A percentile compares a stretch with the other conserved stretches of the same genome.
These are phyloP conservation scores for Aspergillus alliaceus DNA, from an alignment of 2,329 filamentous ascomycete genomes.

Conservation along the genomic window DNA sequence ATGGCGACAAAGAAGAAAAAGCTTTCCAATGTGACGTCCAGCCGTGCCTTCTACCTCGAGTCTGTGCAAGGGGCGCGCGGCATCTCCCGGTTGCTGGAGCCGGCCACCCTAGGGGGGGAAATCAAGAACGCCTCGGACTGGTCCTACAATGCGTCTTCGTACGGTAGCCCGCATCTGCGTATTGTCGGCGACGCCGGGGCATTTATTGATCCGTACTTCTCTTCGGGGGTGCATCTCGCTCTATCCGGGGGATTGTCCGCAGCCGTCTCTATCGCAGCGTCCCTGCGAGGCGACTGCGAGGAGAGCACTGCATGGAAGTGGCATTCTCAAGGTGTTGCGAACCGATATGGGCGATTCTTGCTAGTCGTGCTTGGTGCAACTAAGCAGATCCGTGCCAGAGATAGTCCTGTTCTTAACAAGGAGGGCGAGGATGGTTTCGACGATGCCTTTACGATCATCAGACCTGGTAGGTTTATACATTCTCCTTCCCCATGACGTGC, in stretches of 20 bases:
- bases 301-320: not conserved
- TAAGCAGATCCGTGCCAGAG: not conserved
- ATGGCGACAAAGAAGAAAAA: not conserved
- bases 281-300: not conserved
- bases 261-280: not conserved
- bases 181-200: not conserved
- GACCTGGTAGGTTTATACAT: not conserved
- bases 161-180: not conserved
- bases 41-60: not conserved
- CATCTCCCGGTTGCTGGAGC: not conserved
- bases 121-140: not conserved
- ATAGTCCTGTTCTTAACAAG: not conserved
- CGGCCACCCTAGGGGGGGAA: not conserved
- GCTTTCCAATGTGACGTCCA: not conserved
- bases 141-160: not conserved
- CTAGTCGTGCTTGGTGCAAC: not conserved
- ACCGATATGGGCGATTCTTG: not conserved
- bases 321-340: not conserved
- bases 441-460: not conserved
- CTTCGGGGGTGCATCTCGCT: not conserved
- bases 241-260: not conserved
- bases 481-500: too few relatives aligned
- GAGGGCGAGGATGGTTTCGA: not conserved
- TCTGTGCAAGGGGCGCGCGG: not conserved
- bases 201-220: not conserved